These are phyloP conservation scores for Xylaria sp. DNA, from an alignment of 2,329 filamentous ascomycete genomes.

Conservation along the genomic window DNA sequence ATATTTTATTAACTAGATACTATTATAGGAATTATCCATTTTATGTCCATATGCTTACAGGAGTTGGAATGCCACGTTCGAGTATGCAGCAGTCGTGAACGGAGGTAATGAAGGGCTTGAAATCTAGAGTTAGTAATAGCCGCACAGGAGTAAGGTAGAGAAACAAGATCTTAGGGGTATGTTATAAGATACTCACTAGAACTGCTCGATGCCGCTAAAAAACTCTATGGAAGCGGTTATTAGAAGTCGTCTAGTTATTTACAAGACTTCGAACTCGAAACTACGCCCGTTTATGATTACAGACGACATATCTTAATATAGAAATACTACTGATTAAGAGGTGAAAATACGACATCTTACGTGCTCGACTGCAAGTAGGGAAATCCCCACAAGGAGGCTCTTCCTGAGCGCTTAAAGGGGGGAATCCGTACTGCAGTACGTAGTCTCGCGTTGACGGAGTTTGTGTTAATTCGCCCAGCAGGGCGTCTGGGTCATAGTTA, in stretches of 20 bases:
- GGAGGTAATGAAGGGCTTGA: constrained; percentile 43
- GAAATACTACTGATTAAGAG: too few relatives aligned
- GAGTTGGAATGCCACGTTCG: constrained; percentile 47
- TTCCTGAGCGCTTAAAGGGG: constrained; percentile 43
- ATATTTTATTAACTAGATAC: constrained; percentile 41
- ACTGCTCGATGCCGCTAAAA: constrained; percentile 43
- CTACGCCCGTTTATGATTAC: too few relatives aligned
- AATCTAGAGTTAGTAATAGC: constrained; percentile 3
- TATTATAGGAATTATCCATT: constrained; percentile 46
- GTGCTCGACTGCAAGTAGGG: constrained; percentile 44
- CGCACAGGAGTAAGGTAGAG: not conserved
- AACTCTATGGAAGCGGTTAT: constrained; percentile 41
- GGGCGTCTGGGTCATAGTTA: constrained; percentile 39
- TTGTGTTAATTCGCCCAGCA: constrained; percentile 47
- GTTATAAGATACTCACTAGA: constrained; percentile 35
- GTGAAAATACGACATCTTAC: too few relatives aligned
- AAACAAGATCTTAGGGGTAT: not conserved
- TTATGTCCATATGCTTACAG: constrained; percentile 48
- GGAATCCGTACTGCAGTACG: constrained; percentile 46
- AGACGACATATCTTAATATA: too few relatives aligned
- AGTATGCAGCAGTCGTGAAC: constrained; percentile 44
- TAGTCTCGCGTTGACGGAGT: constrained; percentile 39
- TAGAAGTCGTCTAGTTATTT: not conserved
- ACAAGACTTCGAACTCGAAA: too few relatives aligned
- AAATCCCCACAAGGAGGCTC: constrained; percentile 44